Conservation (phyloP, 2,329 filamentous ascomycete genomes). For the Trichoderma sp. region DNA sequence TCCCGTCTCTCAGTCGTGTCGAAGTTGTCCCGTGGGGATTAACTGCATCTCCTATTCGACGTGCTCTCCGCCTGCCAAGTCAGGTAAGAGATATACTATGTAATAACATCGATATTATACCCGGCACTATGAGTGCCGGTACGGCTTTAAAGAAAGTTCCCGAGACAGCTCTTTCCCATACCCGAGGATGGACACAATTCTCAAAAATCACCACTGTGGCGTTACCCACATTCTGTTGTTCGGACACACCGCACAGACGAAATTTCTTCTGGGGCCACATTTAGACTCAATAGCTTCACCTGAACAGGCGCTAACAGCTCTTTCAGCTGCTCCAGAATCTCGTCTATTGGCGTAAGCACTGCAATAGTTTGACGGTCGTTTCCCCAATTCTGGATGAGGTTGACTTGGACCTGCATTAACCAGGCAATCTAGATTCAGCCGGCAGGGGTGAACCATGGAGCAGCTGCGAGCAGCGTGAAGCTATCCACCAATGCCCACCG, state of each 20-base stretch:
- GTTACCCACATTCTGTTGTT: neutral
- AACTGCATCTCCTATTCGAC: neutral
- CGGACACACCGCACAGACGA: neutral
- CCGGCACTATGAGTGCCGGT: neutral
- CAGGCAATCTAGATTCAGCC: neutral
- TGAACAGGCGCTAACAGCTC: constrained; percentile 7
- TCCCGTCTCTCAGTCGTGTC: neutral
- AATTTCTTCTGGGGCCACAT: neutral
- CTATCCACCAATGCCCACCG: neutral
- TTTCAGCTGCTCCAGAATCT: neutral
- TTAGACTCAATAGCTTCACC: constrained; percentile 9
- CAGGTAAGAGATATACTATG: neutral
- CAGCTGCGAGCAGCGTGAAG: neutral
- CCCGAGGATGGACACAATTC: neutral
- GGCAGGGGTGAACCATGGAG: neutral
- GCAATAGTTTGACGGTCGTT: constrained; percentile 7
- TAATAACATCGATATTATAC: neutral
- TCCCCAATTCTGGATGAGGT: neutral
- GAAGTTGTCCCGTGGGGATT: neutral
- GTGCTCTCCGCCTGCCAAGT: neutral
- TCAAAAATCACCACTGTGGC: neutral
- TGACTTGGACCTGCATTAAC: neutral
- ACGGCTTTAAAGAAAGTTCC: neutral
- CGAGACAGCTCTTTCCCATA: neutral
- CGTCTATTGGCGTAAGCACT: constrained; percentile 9